Base-by-base conservation (phyloP, 805 yeast genomes). In the Candida sanyiensis region DNA sequence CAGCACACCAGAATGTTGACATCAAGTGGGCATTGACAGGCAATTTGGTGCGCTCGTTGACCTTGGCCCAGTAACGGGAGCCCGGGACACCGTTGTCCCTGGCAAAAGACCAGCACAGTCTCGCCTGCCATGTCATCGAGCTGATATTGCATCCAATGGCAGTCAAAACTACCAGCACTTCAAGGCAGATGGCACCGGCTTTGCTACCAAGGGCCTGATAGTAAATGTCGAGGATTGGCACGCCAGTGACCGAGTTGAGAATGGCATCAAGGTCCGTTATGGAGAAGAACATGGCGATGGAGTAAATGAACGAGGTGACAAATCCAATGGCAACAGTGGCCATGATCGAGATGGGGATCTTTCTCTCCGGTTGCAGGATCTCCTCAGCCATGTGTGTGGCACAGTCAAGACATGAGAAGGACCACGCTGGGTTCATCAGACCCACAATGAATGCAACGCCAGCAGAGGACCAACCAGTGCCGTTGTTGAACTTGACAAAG, bases 311-410 rank as follows among this genome's bases (percentile, higher is more conserved):
- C 3, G 77, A 63, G 6, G 86, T 80, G 12, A 70, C 53, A 43
- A 80, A 73, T 0, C 85, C 85, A 48, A 80, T 74, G 5, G 75
- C 67, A 2, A 79, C 80, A 2, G 83, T 75, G 2, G 76, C 68
- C 50, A 76, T 61, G 42, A 79, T 76, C 2, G 80, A 75, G 32
- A 67, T 68, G 17, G 85, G 84, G 35, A 77, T 75, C 37, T 71
- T 67, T 28, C 66, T 62, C 45, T 69, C 67, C 9, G 83, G 81
- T 16, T 67, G 57, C 12, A 62, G 48, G 17, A 69, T 68, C 50
- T 80, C 86, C 53, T 80, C 87, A n/a, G 82, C 78, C 70, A 80
- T 66, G 49, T 80, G 86, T 5, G 84, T 76, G 4, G 84, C 83
- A 40, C 77, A 72, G 51, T 80, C 87, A 33, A 77, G 65, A 45